These are phyloP conservation scores for Fusarium armeniacum DNA, from an alignment of 2,329 filamentous ascomycete species.

Conservation along the genomic window DNA sequence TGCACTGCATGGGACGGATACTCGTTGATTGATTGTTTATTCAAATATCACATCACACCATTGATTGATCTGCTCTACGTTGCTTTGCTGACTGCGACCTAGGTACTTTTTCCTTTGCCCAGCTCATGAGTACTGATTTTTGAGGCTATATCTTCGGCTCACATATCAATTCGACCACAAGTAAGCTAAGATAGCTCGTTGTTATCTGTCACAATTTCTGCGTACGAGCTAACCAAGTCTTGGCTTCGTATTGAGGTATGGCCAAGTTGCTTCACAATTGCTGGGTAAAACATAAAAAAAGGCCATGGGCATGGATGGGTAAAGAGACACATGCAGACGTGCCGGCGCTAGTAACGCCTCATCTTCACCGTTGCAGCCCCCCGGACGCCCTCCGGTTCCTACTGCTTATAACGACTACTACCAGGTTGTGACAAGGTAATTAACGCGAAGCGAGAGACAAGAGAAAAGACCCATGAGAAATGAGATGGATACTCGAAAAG, in stretches of 20 bases:
- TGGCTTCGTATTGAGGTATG: constrained; percentile 5
- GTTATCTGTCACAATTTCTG: constrained; percentile 22
- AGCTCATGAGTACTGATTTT: constrained; percentile 12
- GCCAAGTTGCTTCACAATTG: constrained; percentile 1
- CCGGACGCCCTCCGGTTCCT: constrained; percentile 39
- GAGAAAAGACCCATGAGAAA: constrained; percentile 9
- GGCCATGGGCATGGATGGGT: neutral
- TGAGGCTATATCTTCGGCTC: constrained; percentile 22
- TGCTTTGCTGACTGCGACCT: neutral
- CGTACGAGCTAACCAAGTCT: constrained; percentile 3
- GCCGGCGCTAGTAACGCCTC: constrained; percentile 46
- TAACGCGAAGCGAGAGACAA: constrained; percentile 18
- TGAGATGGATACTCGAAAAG: neutral
- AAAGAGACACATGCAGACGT: constrained; percentile 18
- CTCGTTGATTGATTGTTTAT: neutral
- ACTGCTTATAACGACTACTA: constrained; percentile 9
- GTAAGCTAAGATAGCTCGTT: constrained; percentile 2
- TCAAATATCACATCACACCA: constrained; percentile 10
- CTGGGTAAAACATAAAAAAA: neutral
- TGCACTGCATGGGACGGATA: constrained; percentile 4
- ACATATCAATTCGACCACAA: constrained; percentile 8
- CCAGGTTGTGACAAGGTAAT: constrained; percentile 3
- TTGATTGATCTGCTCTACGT: constrained; percentile 13
- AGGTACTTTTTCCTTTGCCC: constrained; percentile 16
- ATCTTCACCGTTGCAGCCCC: constrained; percentile 40